Evolutionary conservation across 345 rosid species (phyloP).

Genomic region (Geranium brycei): DNA sequence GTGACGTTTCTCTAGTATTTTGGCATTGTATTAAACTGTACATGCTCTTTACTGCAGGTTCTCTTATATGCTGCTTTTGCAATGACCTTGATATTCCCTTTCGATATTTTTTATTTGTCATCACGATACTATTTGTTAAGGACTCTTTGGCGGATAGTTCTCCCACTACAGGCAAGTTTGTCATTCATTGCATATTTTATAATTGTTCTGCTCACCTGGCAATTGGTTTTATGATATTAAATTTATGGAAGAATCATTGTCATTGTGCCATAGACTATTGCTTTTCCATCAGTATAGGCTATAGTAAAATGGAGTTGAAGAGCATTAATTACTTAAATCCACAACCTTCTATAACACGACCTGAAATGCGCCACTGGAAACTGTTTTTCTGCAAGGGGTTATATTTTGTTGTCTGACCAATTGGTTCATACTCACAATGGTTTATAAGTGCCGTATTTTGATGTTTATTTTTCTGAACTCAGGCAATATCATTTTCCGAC

Average conservation of each 20-base stretch:
- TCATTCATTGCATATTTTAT: background rate
- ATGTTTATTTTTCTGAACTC: conserved; percentile 14
- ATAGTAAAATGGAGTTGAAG: background rate
- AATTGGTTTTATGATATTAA: background rate
- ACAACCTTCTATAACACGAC: background rate
- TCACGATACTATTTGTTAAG: conserved; percentile 79
- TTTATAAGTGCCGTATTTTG: background rate
- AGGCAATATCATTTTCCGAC: conserved; percentile 81
- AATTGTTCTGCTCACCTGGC: no score
- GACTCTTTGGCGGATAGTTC: conserved; percentile 77
- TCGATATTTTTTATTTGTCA: conserved; percentile 68
- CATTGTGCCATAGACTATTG: background rate
- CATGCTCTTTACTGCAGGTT: conserved; percentile 40
- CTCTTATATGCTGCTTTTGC: conserved; percentile 56
- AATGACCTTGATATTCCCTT: conserved; percentile 66
- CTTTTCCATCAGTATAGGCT: background rate
- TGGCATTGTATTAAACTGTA: background rate
- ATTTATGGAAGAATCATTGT: background rate
- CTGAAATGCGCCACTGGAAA: background rate
- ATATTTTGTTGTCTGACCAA: background rate
- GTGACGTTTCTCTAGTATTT: no score
- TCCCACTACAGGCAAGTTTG: conserved; percentile 72
- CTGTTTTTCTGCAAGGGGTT: background rate
- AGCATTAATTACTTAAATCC: background rate
- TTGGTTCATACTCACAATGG: background rate